phyloP scores from a whole-genome alignment of 192 early-diverging fungal species.

The Mortierella alpina region DNA sequence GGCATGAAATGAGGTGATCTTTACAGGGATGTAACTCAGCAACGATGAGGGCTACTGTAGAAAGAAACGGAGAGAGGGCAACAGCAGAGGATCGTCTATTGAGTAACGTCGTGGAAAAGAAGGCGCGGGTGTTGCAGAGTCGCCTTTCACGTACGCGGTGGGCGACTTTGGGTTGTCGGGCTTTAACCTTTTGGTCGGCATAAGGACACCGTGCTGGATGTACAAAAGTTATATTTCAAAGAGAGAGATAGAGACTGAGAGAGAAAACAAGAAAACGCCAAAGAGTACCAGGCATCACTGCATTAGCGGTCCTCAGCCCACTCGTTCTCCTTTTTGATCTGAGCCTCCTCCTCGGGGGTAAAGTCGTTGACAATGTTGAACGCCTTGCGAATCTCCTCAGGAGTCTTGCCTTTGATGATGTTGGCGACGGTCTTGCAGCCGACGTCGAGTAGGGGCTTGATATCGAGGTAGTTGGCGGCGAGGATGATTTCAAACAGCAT shows the following conservation, averaged over 20 bases:
- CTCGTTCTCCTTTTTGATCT: conserved; percentile 69
- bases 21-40: too few relatives aligned
- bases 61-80: too few relatives aligned
- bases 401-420: conserved; percentile 91
- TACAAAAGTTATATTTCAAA: background rate
- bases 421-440: conserved; percentile 89
- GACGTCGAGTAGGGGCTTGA: conserved; percentile 75
- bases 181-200: too few relatives aligned
- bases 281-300: background rate
- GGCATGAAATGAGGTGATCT: too few relatives aligned
- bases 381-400: conserved; percentile 84
- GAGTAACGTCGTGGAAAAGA: too few relatives aligned
- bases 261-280: background rate
- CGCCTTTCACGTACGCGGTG: too few relatives aligned
- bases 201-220: too few relatives aligned
- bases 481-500: conserved; percentile 85
- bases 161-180: too few relatives aligned
- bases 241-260: background rate
- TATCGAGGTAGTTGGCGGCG: conserved; percentile 89
- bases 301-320: conserved; percentile 70
- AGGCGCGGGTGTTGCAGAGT: too few relatives aligned
- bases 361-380: conserved; percentile 80
- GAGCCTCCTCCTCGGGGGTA: conserved; percentile 78
- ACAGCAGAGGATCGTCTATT: too few relatives aligned
- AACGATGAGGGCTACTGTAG: too few relatives aligned